Evolutionary conservation across 495 filamentous ascomycete species (phyloP), one percentile per base, ranked within the genome.

Genomic region (Penicillium robsamsonii): DNA sequence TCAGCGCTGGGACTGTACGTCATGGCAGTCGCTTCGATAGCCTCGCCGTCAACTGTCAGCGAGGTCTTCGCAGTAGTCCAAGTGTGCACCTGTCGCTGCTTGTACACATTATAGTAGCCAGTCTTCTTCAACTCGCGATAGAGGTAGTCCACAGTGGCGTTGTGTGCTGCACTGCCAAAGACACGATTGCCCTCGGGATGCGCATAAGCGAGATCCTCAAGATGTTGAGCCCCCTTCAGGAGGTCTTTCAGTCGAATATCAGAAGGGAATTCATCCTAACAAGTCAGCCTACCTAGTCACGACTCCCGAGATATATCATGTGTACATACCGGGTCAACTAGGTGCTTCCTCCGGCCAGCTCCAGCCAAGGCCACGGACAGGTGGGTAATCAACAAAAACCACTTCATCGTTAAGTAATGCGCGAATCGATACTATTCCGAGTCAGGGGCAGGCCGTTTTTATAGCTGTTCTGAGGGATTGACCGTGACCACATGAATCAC

Each of bases 81-180:
- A 18, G 59, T 68, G 49, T 67, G 70, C 53, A 66, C 67, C 69
- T 85, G 88, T 3, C 75, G 67, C 66, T 90, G 86, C 57, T 77
- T 78, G 58, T 75, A 69, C 49, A 88, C 76, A 66, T 79, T 62
- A 70, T 88, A 90, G 74, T 87, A 87, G 11, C 65, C 73, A 7
- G 77, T 70, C 17, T 65, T 65, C 58, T 73, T 64, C 43, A 86
- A 69, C 44, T 76, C 67, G 35, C 76, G 65, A 59, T 81, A 81
- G 60, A 90, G 64, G 57, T 78, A 90, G 41, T 87, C 73, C 52
- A 87, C 78, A 0, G 84, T 90, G 57, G 77, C 75, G 38, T 85
- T 80, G 69, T 90, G 87, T 31, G 84, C 85, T 6, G 64, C 58
- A 18, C 77, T 69, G 27, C 86, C 84, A 61, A 87, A 85, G 22